Percentiles rank a stretch among this genome's conserved stretches.
Conservation (phyloP, 495 filamentous ascomycete species). For the Sabuloglossum arenarium region DNA sequence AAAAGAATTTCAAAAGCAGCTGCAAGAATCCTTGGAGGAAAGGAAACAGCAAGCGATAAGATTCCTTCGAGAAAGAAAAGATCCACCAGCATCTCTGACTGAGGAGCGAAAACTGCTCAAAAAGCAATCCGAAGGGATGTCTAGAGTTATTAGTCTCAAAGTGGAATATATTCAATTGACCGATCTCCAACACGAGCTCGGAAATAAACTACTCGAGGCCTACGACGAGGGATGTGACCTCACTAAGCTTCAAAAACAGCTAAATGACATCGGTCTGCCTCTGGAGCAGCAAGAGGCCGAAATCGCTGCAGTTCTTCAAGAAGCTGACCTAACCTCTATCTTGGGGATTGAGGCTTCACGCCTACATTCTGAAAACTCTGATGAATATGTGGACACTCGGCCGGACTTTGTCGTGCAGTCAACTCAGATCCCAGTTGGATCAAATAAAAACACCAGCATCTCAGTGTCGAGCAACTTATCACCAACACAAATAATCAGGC, state of each 20-base stretch:
- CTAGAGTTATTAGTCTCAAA: not conserved
- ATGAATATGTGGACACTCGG: not conserved
- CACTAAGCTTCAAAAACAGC: not conserved
- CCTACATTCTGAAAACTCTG: not conserved
- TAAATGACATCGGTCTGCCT: not conserved
- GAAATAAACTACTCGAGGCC: not conserved
- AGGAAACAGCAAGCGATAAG: not conserved
- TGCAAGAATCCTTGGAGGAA: not conserved
- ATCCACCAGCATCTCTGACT: not conserved
- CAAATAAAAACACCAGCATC: not conserved
- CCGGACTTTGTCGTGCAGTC: not conserved
- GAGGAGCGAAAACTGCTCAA: conserved; percentile 4
- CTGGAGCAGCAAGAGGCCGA: not conserved
- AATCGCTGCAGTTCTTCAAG: not conserved
- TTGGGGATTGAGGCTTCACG: not conserved
- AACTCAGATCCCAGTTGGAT: not conserved
- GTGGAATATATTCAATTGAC: not conserved
- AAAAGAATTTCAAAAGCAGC: not conserved
- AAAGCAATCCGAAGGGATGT: not conserved
- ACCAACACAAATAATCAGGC: not conserved
- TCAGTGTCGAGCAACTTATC: not conserved
- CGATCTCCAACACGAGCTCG: not conserved
- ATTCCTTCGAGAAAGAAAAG: not conserved
- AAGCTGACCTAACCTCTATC: not conserved
- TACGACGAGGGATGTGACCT: not conserved